These are phyloP conservation scores for Liquidambar formosana DNA, from an alignment of 164 flowering plant species.

Conservation along the genomic window DNA sequence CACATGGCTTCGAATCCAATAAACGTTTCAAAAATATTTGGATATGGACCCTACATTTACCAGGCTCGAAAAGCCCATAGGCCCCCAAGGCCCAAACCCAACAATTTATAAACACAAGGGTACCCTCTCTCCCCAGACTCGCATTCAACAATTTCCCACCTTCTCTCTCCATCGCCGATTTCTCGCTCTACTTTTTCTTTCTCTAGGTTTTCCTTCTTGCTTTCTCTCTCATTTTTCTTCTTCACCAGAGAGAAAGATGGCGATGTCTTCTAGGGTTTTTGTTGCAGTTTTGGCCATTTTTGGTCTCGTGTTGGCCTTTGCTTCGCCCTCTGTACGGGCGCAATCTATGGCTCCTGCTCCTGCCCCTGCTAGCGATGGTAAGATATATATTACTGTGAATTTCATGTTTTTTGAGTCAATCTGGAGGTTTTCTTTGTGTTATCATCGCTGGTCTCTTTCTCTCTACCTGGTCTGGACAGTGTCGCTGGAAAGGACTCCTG, in stretches of 20 bases:
- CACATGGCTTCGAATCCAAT: background rate
- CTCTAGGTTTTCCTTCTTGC: background rate
- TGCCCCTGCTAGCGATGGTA: conserved; percentile 54
- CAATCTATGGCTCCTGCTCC: conserved; percentile 45
- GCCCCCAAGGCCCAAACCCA: no score
- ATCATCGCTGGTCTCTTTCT: no score
- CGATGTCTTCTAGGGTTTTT: conserved; percentile 18
- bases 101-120: no score
- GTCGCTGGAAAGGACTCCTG: background rate
- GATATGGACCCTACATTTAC: background rate
- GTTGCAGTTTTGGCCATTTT: conserved; percentile 21
- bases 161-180: no score
- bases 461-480: no score
- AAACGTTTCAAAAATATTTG: background rate
- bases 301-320: conserved; percentile 25
- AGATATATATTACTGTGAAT: background rate
- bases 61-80: background rate
- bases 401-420: background rate
- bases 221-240: conserved; percentile 7
- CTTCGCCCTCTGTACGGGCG: conserved; percentile 27
- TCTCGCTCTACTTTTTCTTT: background rate
- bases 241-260: conserved; percentile 20
- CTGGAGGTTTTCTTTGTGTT: no score
- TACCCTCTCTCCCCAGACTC: no score
- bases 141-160: no score